These are phyloP conservation scores for Prunus dulcis DNA, from an alignment of 306 rosid genomes.

Conservation along the genomic window DNA sequence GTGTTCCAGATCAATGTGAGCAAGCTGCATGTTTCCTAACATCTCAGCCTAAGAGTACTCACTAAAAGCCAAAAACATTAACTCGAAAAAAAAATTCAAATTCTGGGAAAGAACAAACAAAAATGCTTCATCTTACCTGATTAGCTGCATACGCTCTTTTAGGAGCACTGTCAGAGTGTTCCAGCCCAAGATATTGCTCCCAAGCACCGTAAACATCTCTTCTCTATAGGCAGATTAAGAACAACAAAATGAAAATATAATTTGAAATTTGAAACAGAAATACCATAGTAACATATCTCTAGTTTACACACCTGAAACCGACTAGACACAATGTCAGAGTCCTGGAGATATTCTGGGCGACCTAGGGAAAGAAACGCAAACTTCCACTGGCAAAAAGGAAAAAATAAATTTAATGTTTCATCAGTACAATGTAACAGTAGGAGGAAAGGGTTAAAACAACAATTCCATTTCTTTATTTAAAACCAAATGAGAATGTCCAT, in stretches of 20 bases:
- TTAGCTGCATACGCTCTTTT: conserved; percentile 74
- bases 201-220: conserved; percentile 93
- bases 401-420: conserved; percentile 1
- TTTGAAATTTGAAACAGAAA: conserved; percentile 8
- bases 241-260: conserved; percentile 13
- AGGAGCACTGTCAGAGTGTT: conserved; percentile 85
- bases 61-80: neutral
- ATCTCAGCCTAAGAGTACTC: neutral
- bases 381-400: conserved; percentile 63
- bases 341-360: conserved; percentile 90
- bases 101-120: neutral
- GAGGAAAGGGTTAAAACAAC: neutral
- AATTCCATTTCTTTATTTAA: neutral
- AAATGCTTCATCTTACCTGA: conserved; percentile 44
- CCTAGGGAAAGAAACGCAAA: conserved; percentile 86
- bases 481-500: neutral
- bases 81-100: neutral
- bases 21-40: too few relatives aligned
- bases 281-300: neutral
- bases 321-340: conserved; percentile 66
- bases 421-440: neutral
- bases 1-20: too few relatives aligned
- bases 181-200: conserved; percentile 97
- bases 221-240: conserved; percentile 45
- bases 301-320: conserved; percentile 68